Evolutionary conservation across 2,329 filamentous ascomycete genomes (phyloP), one percentile per base, ranked within the genome.

Genomic region (Ophiostoma angusticollis): DNA sequence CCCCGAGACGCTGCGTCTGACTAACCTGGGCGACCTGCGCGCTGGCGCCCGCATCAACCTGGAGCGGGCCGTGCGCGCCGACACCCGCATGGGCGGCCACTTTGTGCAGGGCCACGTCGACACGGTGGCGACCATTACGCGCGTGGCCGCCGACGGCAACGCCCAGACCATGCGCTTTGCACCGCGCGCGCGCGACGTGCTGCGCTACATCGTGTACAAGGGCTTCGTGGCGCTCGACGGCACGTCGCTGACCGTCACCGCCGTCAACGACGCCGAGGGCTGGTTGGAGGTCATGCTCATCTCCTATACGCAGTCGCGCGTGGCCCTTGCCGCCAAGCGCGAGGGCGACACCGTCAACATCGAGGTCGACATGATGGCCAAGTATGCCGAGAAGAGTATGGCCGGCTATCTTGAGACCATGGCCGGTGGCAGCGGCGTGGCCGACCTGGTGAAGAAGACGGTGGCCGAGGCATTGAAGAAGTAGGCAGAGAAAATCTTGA

Each of bases 201-300:
- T 98, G 62, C 68, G 78, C 50, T 96, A 96, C 60, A 72, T 98
- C 42, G 85, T 98, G 14, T 85, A 93, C 67, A 98, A 98, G 68
- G 91, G 91, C 35, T 98, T 86, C 59, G 78, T 98, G 40, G 85
- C 87, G 31, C 73, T 98, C 36, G 91, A 98, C 56, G 91, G 91
- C 5, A 89, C 91, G 18, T 95, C 87, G 55, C 65, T 98, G 66
- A 98, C 91, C 0, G 73, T 98, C 2, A 96, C 89, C 3, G 71
- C 74, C 49, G 89, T 96, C 22, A 64, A 89, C 52, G 89, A 95
- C 58, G 70, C 55, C 32, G 38, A 32, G 24, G 78, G 80, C 30
- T 93, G 85, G 58, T 95, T 80, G 74, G 91, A 96, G 70, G 81
- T 98, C 35, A 98, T 98, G 91, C 68, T 98, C 45, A 95, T 98